Conservation (phyloP, 805 yeast genomes). For the Myxozyma sirexii region DNA sequence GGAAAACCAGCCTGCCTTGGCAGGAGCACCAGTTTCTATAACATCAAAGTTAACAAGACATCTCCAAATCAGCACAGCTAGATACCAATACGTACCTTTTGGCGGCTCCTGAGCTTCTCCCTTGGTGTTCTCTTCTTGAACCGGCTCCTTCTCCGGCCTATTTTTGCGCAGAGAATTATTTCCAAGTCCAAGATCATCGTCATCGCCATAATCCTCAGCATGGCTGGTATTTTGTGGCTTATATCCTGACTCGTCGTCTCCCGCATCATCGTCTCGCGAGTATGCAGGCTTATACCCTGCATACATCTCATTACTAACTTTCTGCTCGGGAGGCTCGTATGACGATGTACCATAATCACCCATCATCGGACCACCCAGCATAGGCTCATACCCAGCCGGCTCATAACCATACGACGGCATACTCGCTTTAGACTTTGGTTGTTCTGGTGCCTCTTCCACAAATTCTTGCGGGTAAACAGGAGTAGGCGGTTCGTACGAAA, state of each 20-base stretch:
- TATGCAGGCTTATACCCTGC: not conserved
- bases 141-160: slow-evolving; percentile 52
- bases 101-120: slow-evolving; percentile 38
- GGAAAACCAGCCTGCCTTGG: slow-evolving; percentile 52
- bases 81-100: not conserved
- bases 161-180: slow-evolving; percentile 21
- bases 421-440: not conserved
- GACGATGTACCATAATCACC: slow-evolving; percentile 7
- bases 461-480: not conserved
- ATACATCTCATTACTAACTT: not conserved
- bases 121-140: slow-evolving; percentile 47
- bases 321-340: slow-evolving; percentile 7
- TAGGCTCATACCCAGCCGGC: slow-evolving; percentile 1
- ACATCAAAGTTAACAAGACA: not conserved
- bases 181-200: slow-evolving; percentile 36
- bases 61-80: not conserved
- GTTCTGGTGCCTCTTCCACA: not conserved
- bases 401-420: slow-evolving; percentile 13
- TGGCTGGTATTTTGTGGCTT: not conserved
- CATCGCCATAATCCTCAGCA: slow-evolving; percentile 17
- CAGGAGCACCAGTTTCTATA: slow-evolving; percentile 12
- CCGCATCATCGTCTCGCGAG: not conserved
- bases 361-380: slow-evolving; percentile 11
- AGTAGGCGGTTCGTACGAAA: slow-evolving; percentile 1
- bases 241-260: not conserved